A percentile compares a stretch with the other conserved stretches of the same genome.
Conservation (phyloP, 108 stramenopile genomes). For the Schizochytrium sp. region DNA sequence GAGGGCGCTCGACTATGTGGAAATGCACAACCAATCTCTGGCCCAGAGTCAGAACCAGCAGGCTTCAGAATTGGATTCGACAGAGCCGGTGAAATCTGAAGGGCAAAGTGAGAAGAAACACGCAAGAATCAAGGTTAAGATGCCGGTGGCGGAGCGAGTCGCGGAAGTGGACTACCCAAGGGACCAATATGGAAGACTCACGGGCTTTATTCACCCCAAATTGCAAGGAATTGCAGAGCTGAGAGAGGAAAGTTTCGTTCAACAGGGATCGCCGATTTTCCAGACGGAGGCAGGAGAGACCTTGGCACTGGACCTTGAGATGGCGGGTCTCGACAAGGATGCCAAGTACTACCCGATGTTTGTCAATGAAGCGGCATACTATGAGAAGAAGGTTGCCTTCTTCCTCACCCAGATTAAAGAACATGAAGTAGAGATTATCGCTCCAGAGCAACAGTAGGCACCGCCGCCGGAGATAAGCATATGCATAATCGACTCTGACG, state of each 20-base stretch:
- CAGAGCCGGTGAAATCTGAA: no score
- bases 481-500: no score
- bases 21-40: conserved; percentile 67
- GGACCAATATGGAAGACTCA: not conserved
- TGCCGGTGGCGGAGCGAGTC: conserved; percentile 55
- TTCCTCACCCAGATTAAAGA: conserved; percentile 49
- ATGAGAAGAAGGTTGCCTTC: conserved; percentile 69
- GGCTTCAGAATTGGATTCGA: no score
- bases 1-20: conserved; percentile 79
- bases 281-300: conserved; percentile 61
- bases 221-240: conserved; percentile 70
- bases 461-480: no score
- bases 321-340: conserved; percentile 76
- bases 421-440: conserved; percentile 3
- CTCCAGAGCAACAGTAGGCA: not conserved
- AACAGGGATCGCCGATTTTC: conserved; percentile 76
- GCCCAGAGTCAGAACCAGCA: conserved; percentile 63
- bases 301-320: conserved; percentile 75
- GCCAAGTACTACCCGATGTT: conserved; percentile 83
- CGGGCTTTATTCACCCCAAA: conserved; percentile 53
- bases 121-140: not conserved
- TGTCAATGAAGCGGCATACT: conserved; percentile 89
- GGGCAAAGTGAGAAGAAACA: not conserved
- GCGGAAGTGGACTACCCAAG: conserved; percentile 39
- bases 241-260: conserved; percentile 82